phyloP scores from a whole-genome alignment of 192 early-diverging fungal genomes.

The Linnemannia schmuckeri region DNA sequence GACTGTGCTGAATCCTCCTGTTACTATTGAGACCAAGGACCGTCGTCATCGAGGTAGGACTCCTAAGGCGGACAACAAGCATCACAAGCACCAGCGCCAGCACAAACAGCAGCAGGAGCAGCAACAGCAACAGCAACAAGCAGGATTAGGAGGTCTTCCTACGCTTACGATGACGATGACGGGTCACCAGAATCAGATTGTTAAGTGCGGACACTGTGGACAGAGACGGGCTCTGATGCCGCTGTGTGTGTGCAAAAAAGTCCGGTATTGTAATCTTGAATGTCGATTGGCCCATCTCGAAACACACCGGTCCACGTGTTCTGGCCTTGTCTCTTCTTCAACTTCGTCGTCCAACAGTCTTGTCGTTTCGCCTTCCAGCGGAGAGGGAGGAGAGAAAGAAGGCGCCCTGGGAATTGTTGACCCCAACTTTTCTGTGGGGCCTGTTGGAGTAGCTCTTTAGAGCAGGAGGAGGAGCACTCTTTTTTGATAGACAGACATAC shows the following conservation, averaged over 20 bases:
- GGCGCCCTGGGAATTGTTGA: neutral
- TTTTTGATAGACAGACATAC: too few species aligned
- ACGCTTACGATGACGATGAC: constrained; percentile 28
- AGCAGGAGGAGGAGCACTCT: too few species aligned
- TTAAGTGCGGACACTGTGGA: constrained; percentile 41
- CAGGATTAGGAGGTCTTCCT: neutral
- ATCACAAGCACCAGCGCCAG: constrained; percentile 16
- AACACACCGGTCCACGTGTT: constrained; percentile 31
- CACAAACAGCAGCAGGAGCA: constrained; percentile 15
- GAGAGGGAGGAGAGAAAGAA: neutral
- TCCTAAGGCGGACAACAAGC: constrained; percentile 10
- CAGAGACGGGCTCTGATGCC: constrained; percentile 40
- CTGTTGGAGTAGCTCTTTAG: neutral
- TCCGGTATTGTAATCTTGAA: constrained; percentile 43
- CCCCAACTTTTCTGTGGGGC: neutral
- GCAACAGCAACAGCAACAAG: neutral
- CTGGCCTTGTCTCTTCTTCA: neutral
- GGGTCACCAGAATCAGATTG: constrained; percentile 31
- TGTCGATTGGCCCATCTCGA: constrained; percentile 45
- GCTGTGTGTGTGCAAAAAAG: constrained; percentile 47
- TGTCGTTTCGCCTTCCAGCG: too few species aligned
- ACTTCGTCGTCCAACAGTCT: too few species aligned
- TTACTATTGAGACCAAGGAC: constrained; percentile 8
- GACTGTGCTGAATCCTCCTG: neutral
- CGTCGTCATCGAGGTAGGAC: constrained; percentile 19